phyloP scores from a whole-genome alignment of 192 early-diverging fungal genomes.

The Coemansia sp. region DNA sequence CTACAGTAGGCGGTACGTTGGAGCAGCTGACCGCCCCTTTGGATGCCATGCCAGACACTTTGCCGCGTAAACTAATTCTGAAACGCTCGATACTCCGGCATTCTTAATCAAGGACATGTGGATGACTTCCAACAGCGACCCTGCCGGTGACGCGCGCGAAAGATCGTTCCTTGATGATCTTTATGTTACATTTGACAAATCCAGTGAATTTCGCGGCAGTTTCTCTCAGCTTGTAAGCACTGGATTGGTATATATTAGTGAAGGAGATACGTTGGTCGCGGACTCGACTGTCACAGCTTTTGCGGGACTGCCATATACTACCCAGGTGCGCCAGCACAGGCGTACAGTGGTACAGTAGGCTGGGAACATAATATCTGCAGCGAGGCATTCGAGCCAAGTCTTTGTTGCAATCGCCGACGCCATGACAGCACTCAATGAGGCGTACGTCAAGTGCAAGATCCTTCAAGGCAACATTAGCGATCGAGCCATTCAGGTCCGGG shows the following conservation, averaged over 20 bases:
- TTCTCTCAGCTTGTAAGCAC: not conserved
- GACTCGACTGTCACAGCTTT: not conserved
- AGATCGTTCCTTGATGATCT: no score
- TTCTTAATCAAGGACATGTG: conserved; percentile 22
- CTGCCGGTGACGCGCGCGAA: not conserved
- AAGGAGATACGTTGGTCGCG: not conserved
- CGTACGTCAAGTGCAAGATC: not conserved
- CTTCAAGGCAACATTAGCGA: not conserved
- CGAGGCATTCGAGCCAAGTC: not conserved
- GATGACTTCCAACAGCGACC: conserved; percentile 28
- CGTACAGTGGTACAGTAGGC: not conserved
- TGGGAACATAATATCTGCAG: not conserved
- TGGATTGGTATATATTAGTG: not conserved
- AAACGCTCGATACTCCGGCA: not conserved
- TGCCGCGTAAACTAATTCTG: conserved; percentile 11
- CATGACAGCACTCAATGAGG: not conserved
- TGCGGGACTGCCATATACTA: not conserved
- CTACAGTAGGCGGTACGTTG: not conserved
- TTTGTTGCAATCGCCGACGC: not conserved
- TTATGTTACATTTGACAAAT: no score
- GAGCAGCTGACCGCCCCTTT: not conserved
- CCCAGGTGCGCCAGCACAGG: not conserved
- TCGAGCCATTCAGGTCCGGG: not conserved
- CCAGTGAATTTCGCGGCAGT: not conserved
- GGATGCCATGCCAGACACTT: conserved; percentile 11